Conservation (phyloP, 148 eudicot genomes). For the Vaccinium myrtillus region DNA sequence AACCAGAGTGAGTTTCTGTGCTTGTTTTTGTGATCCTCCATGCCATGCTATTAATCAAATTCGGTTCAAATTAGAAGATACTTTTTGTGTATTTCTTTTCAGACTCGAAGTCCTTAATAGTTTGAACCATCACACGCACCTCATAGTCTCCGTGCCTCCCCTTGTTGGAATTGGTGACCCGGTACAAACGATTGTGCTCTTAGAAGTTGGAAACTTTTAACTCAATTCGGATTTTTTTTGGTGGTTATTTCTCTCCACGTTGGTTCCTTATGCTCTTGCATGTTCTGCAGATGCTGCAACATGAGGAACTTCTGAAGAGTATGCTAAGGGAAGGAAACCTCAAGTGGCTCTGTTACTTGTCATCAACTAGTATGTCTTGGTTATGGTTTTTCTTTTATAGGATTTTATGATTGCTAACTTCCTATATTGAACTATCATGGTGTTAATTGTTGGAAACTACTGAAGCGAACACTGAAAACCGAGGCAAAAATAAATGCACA, state of each 20-base stretch:
- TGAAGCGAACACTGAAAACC: background rate
- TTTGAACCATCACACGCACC: constrained; percentile 59
- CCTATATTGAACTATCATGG: background rate
- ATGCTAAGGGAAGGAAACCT: constrained; percentile 49
- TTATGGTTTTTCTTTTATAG: background rate
- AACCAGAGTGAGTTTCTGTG: constrained; percentile 58
- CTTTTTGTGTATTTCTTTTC: constrained; percentile 18
- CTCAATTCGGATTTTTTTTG: background rate
- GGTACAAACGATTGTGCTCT: constrained; percentile 37
- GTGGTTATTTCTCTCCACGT: background rate
- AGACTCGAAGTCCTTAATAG: constrained; percentile 58
- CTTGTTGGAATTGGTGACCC: constrained; percentile 63
- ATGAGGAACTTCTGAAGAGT: constrained; percentile 47
- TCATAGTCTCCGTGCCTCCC: constrained; percentile 76
- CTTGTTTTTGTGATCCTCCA: constrained; percentile 8
- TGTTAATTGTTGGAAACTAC: background rate
- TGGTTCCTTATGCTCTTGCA: constrained; percentile 7
- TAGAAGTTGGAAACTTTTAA: background rate
- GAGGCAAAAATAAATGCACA: background rate
- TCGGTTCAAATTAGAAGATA: background rate
- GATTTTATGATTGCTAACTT: background rate
- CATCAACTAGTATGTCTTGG: constrained; percentile 66
- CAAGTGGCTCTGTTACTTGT: constrained; percentile 76
- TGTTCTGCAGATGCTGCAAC: constrained; percentile 60
- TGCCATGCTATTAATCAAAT: background rate